Base-by-base conservation (phyloP, 2,329 filamentous ascomycete genomes). In the Xylariales sp. region DNA sequence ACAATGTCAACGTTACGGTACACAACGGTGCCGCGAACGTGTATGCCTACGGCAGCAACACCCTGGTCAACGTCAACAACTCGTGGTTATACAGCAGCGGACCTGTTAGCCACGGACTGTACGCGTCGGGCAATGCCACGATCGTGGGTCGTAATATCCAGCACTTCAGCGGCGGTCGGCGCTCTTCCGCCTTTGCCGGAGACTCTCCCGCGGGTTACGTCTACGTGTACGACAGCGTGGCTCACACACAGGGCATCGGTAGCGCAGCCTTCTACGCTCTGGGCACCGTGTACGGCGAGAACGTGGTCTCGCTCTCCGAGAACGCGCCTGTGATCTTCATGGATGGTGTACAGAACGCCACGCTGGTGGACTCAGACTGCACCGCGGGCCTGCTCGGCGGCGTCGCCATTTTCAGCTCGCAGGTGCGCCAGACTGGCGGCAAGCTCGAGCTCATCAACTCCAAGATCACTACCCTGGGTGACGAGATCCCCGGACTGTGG, bases 1-100 rank as follows among this genome's bases (percentile, higher is more conserved):
- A 37, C 25, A 24, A 37, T 23, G 24, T 37, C 24, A 37, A 37
- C 13, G 29, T 37, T 19, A 37, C 34, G 10, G 34, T 37, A 11
- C 34, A 37, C 34, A 37, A 37, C 17, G 34, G 34, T 6, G 34
- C 23, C 16, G 34, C 34, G 19, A 37, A 37, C 24, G 34, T 37
- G 12, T 37, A 37, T 23, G 29, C 34, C n/a, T 37, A 37, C 19
- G 34, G 34, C 15, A 37, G 5, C 15, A 25, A 18, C 15, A 29
- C 34, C 14, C 24, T 37, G 5, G 34, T 37, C 15, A 29, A 23
- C 15, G 25, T 37, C 14, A 19, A 37, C 14, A 13, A 37, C 34
- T 28, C 34, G 17, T 37, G 34, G 34, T 17, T 37, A 7, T 37
- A 37, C 25, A 37, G 34, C 34, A 37, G 34, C 19, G 34, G 34